These are phyloP conservation scores for Cladosporium velox DNA, from an alignment of 2,329 filamentous ascomycete species.

Conservation along the genomic window DNA sequence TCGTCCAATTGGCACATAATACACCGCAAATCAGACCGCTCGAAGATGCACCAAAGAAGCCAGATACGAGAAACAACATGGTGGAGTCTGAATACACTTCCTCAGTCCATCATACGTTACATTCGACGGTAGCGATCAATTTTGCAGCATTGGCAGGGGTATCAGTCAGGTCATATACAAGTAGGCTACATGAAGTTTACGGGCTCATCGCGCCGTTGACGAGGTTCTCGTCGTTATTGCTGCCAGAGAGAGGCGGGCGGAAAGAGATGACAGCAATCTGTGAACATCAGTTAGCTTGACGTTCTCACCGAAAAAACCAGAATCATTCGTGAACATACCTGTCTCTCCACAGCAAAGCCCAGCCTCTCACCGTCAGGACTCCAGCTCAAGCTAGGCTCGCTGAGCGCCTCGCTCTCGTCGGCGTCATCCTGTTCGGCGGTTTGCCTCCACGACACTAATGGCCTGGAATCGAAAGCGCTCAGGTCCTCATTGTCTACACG, in stretches of 20 bases:
- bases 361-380: constrained; percentile 57
- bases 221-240: background rate
- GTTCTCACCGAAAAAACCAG: background rate
- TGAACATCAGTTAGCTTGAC: background rate
- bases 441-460: constrained; percentile 34
- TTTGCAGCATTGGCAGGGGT: background rate
- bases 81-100: background rate
- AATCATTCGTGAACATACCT: constrained; percentile 42
- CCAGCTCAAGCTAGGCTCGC: constrained; percentile 49
- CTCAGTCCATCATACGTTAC: background rate
- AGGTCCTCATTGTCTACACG: constrained; percentile 28
- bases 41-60: background rate
- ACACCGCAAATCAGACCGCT: background rate
- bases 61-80: background rate
- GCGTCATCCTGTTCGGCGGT: constrained; percentile 24
- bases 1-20: background rate
- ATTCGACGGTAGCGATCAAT: background rate
- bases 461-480: constrained; percentile 4
- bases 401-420: constrained; percentile 24
- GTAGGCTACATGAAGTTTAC: constrained; percentile 9
- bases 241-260: constrained; percentile 21
- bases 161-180: constrained; percentile 20
- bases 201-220: constrained; percentile 17
- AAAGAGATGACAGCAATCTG: constrained; percentile 30
- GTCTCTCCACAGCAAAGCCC: constrained; percentile 45